Evolutionary conservation across 2,329 filamentous ascomycete species (phyloP), one percentile per base, ranked within the genome.

Genomic region (Leptosphaerulina australis): DNA sequence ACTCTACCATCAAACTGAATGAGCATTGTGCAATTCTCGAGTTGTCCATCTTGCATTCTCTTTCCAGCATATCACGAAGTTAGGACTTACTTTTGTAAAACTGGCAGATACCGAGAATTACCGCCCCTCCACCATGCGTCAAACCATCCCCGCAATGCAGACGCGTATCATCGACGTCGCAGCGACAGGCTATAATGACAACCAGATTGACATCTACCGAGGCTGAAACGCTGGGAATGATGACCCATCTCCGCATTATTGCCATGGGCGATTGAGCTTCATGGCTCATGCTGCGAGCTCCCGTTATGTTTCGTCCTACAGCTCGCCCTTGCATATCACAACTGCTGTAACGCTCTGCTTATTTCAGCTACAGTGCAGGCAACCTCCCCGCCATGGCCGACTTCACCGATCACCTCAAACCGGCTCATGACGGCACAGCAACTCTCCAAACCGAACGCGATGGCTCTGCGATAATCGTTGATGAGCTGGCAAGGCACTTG

Each of bases 361-460:
- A 38, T 25, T 8, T 18, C 29, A 43, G 37, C 50, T 50, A 55
- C 37, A 29, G 29, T 28, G 28, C 43, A 52, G 47, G 49, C 43
- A 22, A 52, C 10, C 15, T 31, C 45, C 35, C 35, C 44, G 45
- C 33, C 39, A 79, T 79, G 77, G 59, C 70, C 17, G 78, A 82
- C 68, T 81, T 81, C 64, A 78, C 77, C 43, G 75, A 77, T 60
- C 69, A 69, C 14, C 75, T 82, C 22, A 75, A 72, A 58, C 80
- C 79, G 49, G 74, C 62, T 45, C 71, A 73, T 57, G 70, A 76
- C 56, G 80, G 79, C 20, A 74, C 77, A 17, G 72, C 71, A 12
- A 76, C 77, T 21, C 70, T 83, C 9, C 64, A 73, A 22, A 64
- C 71, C 26, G 79, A 82, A 59, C 73, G 79, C 51, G 63, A 66